Conservation (phyloP, 208 protist species). For the Crithidia sp. region DNA sequence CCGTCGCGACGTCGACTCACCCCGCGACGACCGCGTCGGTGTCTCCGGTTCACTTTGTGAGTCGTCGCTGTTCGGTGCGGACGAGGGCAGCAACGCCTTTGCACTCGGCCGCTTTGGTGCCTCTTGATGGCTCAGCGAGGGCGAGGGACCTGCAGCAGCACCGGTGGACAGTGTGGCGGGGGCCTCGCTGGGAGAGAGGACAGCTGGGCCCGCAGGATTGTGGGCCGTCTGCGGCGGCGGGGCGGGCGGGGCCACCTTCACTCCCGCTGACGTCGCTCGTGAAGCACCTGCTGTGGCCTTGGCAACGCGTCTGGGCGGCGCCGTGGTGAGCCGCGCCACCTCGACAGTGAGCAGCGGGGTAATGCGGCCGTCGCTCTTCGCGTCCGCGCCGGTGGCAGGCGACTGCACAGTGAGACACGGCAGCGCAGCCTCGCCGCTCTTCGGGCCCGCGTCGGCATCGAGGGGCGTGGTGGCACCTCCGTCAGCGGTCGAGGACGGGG, state of each 20-base stretch:
- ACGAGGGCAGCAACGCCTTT: not conserved
- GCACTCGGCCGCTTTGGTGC: not conserved
- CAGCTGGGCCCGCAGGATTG: too few species aligned
- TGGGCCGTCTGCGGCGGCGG: not conserved
- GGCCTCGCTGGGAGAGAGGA: too few species aligned
- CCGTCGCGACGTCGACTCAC: not conserved
- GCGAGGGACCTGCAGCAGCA: not conserved
- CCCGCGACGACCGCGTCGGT: not conserved
- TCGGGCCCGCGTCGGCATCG: not conserved
- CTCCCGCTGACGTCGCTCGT: not conserved
- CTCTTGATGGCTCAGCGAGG: not conserved
- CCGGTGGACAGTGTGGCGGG: not conserved
- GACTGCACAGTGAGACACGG: not conserved
- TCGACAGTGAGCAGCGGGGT: not conserved
- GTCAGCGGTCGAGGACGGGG: too few species aligned
- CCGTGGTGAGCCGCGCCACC: not conserved
- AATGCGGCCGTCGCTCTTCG: not conserved
- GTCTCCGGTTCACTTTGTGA: not conserved
- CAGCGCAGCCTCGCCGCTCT: not conserved
- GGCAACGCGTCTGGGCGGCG: not conserved
- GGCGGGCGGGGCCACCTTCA: not conserved
- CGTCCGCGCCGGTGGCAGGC: not conserved
- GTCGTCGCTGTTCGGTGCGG: conserved; percentile 2
- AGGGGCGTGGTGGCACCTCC: too few species aligned
- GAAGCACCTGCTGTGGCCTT: not conserved